Evolutionary conservation across 2,329 filamentous ascomycete genomes (phyloP).

Genomic region (Aspergillus hiratsukae): DNA sequence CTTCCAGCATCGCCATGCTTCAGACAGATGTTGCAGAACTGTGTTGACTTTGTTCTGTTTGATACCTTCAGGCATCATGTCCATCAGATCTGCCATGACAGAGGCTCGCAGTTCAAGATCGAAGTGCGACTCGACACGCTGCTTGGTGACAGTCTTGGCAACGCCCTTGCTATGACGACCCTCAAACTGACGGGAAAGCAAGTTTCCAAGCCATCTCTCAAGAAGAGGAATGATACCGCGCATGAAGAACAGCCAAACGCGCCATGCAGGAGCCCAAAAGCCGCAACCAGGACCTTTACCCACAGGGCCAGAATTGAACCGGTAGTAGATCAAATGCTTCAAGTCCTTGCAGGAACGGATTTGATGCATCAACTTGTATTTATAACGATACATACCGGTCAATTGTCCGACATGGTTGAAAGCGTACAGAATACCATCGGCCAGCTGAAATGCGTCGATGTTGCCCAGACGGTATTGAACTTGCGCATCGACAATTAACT

Average conservation of each 20-base stretch:
- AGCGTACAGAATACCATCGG: slow-evolving; percentile 97
- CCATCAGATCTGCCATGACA: slow-evolving; percentile 98
- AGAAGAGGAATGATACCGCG: slow-evolving; percentile 94
- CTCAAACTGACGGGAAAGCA: slow-evolving; percentile 95
- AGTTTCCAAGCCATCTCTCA: slow-evolving; percentile 94
- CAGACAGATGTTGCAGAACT: slow-evolving; percentile 91
- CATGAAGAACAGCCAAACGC: slow-evolving; percentile 99
- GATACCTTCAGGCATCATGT: slow-evolving; percentile 99
- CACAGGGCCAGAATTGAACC: slow-evolving; percentile 94
- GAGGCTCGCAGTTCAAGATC: slow-evolving; percentile 95
- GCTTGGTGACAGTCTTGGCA: slow-evolving; percentile 97
- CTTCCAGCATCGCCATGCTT: slow-evolving; percentile 99
- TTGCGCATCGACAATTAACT: slow-evolving; percentile 96
- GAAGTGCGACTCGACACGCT: slow-evolving; percentile 97
- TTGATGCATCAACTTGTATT: slow-evolving; percentile 99
- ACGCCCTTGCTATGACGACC: slow-evolving; percentile 98
- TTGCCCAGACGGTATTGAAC: slow-evolving; percentile 97
- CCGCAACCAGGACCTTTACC: slow-evolving; percentile 97
- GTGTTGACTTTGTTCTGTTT: slow-evolving; percentile 99
- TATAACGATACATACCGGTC: slow-evolving; percentile 99
- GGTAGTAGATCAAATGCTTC: slow-evolving; percentile 98
- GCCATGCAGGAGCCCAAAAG: slow-evolving; percentile 98
- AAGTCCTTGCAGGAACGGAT: slow-evolving; percentile 98
- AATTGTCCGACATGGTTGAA: slow-evolving; percentile 99
- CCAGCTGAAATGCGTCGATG: slow-evolving; percentile 97